phyloP scores from a whole-genome alignment of 208 protist genomes.

The Crithidia bombi region DNA sequence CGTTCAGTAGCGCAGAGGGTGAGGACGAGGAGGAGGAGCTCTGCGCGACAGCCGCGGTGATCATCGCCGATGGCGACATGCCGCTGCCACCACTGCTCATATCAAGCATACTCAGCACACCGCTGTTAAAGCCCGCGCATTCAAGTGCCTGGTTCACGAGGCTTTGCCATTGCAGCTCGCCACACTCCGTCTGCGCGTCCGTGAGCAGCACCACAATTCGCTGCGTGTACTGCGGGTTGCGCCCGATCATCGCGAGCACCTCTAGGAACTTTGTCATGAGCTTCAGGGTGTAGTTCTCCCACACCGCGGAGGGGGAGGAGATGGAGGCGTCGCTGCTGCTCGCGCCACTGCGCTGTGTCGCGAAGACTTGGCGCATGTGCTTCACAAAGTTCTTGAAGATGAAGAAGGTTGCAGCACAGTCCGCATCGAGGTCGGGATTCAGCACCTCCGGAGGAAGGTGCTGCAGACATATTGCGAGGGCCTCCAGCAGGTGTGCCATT shows the following conservation, averaged over 20 bases:
- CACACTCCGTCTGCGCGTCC: slow-evolving; percentile 70
- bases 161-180: slow-evolving; percentile 76
- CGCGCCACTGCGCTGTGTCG: slow-evolving; percentile 46
- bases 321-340: slow-evolving; percentile 2
- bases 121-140: slow-evolving; percentile 66
- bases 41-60: slow-evolving; percentile 7
- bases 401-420: slow-evolving; percentile 89
- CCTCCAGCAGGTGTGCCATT: slow-evolving; percentile 74
- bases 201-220: slow-evolving; percentile 72
- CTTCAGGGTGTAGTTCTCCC: slow-evolving; percentile 84
- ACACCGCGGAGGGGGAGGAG: slow-evolving; percentile 34
- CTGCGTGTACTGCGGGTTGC: slow-evolving; percentile 79
- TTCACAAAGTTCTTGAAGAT: slow-evolving; percentile 82
- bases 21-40: slow-evolving; percentile 1
- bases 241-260: slow-evolving; percentile 86
- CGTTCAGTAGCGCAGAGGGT: neutral
- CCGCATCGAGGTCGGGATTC: slow-evolving; percentile 75
- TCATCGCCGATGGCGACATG: slow-evolving; percentile 3
- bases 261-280: slow-evolving; percentile 69
- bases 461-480: slow-evolving; percentile 71
- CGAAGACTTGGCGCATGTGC: slow-evolving; percentile 75
- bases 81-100: slow-evolving; percentile 8
- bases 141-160: slow-evolving; percentile 75
- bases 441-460: slow-evolving; percentile 77
- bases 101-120: slow-evolving; percentile 2